Base-by-base conservation (phyloP, 345 rosid genomes). In the Arabidopsis thaliana region DNA sequence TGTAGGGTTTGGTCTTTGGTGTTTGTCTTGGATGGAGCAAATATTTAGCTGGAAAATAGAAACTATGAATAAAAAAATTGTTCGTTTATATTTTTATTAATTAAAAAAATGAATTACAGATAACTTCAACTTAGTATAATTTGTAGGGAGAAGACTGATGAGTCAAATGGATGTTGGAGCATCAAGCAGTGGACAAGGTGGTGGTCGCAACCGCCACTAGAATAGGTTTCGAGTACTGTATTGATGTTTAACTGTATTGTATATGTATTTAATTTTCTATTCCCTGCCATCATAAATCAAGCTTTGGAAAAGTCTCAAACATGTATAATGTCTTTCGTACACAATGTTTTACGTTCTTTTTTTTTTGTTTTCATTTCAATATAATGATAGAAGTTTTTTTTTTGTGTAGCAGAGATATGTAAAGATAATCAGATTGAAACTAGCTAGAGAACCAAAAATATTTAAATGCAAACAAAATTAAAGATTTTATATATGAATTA, bases 111-210 rank as follows among this genome's bases (percentile, higher is more conserved):
- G 11, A 30, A 20, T 6, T 23, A n/a, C 5, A 7, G 4, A 44
- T 46, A 48, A 65, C 55, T 65, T 64, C 8, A 10, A n/a, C 10
- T 65, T 22, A 14, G 13, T 42, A 7, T 1, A 5, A 8, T 9
- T 32, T 46, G 4, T 13, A 50, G 71, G 48, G 24, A 52, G 71
- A 37, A 67, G 48, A 37, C 10, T 51, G 24, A 37, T 67, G 34
- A 23, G 16, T 50, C 4, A 50, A 6, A 50, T 24, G 2, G 71
- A 5, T 24, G 20, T 37, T 4, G 49, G 24, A 12, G 23, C 8
- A 51, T 67, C 60, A 37, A 38, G 10, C 23, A 52, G 49, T 52
- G 60, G 60, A 23, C 60, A 51, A 3, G 72, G 50, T 52, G 23
- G 49, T 52, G 38, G 25, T 36, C 49, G 24, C 14, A 36, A 32